Percentiles rank a stretch among this genome's conserved stretches.
phyloP scores from a whole-genome alignment of 2,329 filamentous ascomycete species.

The Pyrenochaeta sp. region DNA sequence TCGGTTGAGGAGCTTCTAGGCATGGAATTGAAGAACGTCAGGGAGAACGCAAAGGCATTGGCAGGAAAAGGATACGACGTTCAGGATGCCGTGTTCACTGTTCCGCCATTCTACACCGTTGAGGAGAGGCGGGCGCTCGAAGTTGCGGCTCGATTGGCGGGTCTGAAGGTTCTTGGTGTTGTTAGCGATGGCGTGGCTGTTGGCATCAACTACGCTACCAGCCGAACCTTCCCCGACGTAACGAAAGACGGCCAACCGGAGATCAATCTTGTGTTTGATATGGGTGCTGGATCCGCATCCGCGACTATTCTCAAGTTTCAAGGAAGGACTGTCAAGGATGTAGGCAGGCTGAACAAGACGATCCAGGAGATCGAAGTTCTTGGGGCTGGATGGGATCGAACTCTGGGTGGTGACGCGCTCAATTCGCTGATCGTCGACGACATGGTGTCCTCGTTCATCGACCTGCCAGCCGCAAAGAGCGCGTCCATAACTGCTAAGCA shows the following conservation, averaged over 20 bases:
- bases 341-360: slow-evolving; percentile 94
- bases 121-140: slow-evolving; percentile 89
- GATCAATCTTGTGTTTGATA: slow-evolving; percentile 93
- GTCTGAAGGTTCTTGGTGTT: slow-evolving; percentile 82
- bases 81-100: slow-evolving; percentile 84
- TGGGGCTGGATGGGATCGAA: slow-evolving; percentile 86
- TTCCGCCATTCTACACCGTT: slow-evolving; percentile 87
- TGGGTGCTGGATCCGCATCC: slow-evolving; percentile 94
- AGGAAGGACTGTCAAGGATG: slow-evolving; percentile 85
- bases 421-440: slow-evolving; percentile 89
- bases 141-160: slow-evolving; percentile 84
- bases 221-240: slow-evolving; percentile 84
- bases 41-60: slow-evolving; percentile 83
- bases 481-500: slow-evolving; percentile 67
- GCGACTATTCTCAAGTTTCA: slow-evolving; percentile 91
- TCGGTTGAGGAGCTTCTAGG: slow-evolving; percentile 92
- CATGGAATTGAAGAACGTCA: slow-evolving; percentile 94
- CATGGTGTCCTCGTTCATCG: slow-evolving; percentile 81
- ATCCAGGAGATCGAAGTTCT: slow-evolving; percentile 92
- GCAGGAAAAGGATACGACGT: slow-evolving; percentile 78
- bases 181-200: slow-evolving; percentile 92
- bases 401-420: slow-evolving; percentile 86
- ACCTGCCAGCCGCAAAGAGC: slow-evolving; percentile 69
- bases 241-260: slow-evolving; percentile 86
- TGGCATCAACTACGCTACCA: slow-evolving; percentile 93